Base-by-base conservation (phyloP, 2,329 filamentous ascomycete species). In the Fusarium devonianum region DNA sequence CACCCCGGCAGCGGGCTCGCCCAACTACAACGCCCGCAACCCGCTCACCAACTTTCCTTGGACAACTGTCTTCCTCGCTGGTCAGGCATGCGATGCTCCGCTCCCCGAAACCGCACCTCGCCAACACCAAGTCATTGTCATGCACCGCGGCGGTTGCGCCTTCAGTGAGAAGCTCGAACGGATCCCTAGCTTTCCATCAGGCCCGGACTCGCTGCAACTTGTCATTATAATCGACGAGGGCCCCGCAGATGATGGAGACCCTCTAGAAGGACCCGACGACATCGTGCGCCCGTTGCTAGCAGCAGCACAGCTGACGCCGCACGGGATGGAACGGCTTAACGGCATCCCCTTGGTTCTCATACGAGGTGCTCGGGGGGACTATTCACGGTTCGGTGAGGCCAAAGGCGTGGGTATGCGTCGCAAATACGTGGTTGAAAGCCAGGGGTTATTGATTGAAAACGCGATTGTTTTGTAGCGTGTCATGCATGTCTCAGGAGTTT, bases 271-370 rank as follows among this genome's bases (percentile, higher is more conserved):
- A 5, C 28, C 19, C 11, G 56, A 53, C 26, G 68, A 67, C 7
- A 57, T 73, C 44, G 72, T 79, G 56, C 71, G 80, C 25, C 94
- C 94, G 2, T 72, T 94, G 36, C 77, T 99, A 4, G 90, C 96
- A 40, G 81, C 87, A 57, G 74, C 77, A 39, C 93, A 97, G 74
- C 73, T 78, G 37, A 92, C 88, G 2, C 84, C 86, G 0, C 81
- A 78, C 4, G 91, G 92, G 0, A 75, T 92, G 40, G 78, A 80
- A 42, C 76, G 92, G 9, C 81, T 85, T 30, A 80, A 92, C 63
- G 87, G 86, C 3, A 87, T 97, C 26, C 84, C 89, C 10, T 85
- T 97, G 82, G 80, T 96, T 28, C 89, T 97, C 82, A 82, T 96
- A 14, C 84, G 84, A 0, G 91, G 89, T 0, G 87, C 86, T 0